Conservation (phyloP, 768 basidiomycete genomes). For the Lanmaoa pseudosensibilis region DNA sequence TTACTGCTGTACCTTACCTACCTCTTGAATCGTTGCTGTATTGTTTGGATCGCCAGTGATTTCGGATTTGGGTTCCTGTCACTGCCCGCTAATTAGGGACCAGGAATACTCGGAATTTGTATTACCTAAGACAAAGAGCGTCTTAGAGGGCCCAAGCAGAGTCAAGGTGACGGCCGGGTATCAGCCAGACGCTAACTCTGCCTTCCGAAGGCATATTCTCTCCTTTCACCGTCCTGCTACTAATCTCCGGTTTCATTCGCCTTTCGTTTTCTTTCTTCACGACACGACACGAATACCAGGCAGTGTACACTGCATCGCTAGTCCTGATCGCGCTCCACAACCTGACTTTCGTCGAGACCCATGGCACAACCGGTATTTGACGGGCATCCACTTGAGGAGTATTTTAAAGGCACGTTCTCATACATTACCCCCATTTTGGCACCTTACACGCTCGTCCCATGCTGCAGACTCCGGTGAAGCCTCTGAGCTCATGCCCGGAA, state of each 20-base stretch:
- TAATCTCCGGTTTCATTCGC: constrained; percentile 24
- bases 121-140: neutral
- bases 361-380: constrained; percentile 83
- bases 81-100: too few species aligned
- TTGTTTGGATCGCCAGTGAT: neutral
- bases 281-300: constrained; percentile 22
- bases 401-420: constrained; percentile 55
- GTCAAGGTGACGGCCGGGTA: neutral
- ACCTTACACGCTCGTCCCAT: constrained; percentile 17
- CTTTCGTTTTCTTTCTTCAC: constrained; percentile 8
- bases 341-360: constrained; percentile 1
- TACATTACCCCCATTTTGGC: neutral
- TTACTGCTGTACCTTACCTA: too few species aligned
- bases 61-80: neutral
- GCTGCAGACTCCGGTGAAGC: constrained; percentile 58
- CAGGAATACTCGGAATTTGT: too few species aligned
- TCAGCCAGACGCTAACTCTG: constrained; percentile 2
- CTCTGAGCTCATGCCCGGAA: constrained; percentile 58
- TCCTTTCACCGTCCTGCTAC: constrained; percentile 21
- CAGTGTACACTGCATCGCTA: constrained; percentile 23
- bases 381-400: constrained; percentile 73
- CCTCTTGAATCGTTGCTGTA: neutral
- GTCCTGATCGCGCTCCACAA: constrained; percentile 14
- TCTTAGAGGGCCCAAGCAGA: neutral
- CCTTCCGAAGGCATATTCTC: constrained; percentile 7